Percentiles rank a stretch among this genome's conserved stretches.
Evolutionary conservation across 2,329 filamentous ascomycete genomes (phyloP).

Genomic region (Aspergillus awamori): DNA sequence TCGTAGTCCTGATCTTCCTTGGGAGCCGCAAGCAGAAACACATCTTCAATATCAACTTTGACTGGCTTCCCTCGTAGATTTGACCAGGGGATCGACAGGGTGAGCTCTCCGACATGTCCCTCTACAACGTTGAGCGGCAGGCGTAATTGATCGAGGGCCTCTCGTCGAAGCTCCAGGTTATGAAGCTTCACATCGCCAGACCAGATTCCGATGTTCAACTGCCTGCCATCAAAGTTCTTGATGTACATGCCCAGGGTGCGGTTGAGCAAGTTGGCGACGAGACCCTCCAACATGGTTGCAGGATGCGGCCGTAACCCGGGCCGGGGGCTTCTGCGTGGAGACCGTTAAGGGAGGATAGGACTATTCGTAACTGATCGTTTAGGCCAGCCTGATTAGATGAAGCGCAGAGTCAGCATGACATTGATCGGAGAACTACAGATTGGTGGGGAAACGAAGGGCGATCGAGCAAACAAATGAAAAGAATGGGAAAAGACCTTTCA

Average conservation of each 20-base stretch:
- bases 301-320: conserved; percentile 71
- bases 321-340: conserved; percentile 49
- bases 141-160: conserved; percentile 95
- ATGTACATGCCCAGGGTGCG: conserved; percentile 99
- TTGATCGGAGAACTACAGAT: not conserved
- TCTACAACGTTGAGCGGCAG: conserved; percentile 95
- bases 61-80: conserved; percentile 94
- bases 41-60: conserved; percentile 93
- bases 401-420: conserved; percentile 14
- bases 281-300: conserved; percentile 86
- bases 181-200: conserved; percentile 95
- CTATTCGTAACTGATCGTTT: not conserved
- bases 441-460: conserved; percentile 9
- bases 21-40: conserved; percentile 90
- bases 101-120: conserved; percentile 89
- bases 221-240: conserved; percentile 97
- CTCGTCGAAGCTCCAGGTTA: conserved; percentile 86
- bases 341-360: conserved; percentile 7
- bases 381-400: conserved; percentile 12
- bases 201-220: conserved; percentile 99
- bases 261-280: conserved; percentile 96
- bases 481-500: conserved; percentile 16
- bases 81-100: conserved; percentile 93
- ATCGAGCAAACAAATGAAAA: conserved; percentile 8
- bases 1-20: conserved; percentile 95